These are phyloP conservation scores for Phanerochaete sordida DNA, from an alignment of 768 basidiomycete species.

Conservation along the genomic window DNA sequence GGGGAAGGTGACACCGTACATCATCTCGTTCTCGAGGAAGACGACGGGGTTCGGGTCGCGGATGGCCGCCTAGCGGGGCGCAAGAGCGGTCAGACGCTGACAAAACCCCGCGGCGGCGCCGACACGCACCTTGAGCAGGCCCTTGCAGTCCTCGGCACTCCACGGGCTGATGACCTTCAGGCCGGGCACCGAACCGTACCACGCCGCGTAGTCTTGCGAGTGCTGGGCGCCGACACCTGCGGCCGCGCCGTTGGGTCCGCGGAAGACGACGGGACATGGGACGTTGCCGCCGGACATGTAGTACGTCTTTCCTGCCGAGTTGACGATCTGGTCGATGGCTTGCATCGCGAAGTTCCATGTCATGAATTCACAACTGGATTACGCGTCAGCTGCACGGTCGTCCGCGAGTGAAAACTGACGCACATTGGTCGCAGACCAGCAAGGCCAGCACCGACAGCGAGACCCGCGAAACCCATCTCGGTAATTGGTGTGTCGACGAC, in stretches of 20 bases:
- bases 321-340: slow-evolving; percentile 99
- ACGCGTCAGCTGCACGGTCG: neutral
- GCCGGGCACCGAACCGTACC: slow-evolving; percentile 92
- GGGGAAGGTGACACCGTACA: slow-evolving; percentile 97
- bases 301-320: slow-evolving; percentile 99
- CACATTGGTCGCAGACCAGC: slow-evolving; percentile 93
- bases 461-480: slow-evolving; percentile 97
- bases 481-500: slow-evolving; percentile 97
- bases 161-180: slow-evolving; percentile 98
- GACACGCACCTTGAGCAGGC: slow-evolving; percentile 80
- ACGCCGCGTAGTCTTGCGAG: slow-evolving; percentile 95
- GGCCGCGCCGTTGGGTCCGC: slow-evolving; percentile 98
- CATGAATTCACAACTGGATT: slow-evolving; percentile 94
- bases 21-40: slow-evolving; percentile 98
- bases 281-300: slow-evolving; percentile 99
- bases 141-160: slow-evolving; percentile 99
- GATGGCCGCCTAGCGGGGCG: slow-evolving; percentile 70
- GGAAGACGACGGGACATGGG: slow-evolving; percentile 98
- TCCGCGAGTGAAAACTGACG: slow-evolving; percentile 19
- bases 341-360: slow-evolving; percentile 99
- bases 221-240: slow-evolving; percentile 96
- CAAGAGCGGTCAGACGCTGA: neutral
- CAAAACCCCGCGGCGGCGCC: neutral
- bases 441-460: slow-evolving; percentile 92
- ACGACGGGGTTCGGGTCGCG: slow-evolving; percentile 98